These are phyloP conservation scores for Nemania abortiva DNA, from an alignment of 2,329 filamentous ascomycete genomes.

Conservation along the genomic window DNA sequence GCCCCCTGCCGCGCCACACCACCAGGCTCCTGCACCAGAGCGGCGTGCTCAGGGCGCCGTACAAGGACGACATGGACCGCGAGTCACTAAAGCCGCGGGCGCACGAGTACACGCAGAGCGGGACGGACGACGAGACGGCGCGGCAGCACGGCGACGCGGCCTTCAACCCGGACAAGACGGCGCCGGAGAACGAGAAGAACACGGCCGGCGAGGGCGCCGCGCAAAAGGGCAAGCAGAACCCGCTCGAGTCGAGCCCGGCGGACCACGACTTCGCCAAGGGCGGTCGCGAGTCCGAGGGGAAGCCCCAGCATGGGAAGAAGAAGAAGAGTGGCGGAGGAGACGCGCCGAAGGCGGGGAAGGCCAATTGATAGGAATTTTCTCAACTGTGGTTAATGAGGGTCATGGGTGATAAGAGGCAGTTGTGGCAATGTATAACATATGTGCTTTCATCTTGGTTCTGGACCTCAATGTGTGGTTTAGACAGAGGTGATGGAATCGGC, in stretches of 20 bases:
- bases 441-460: neutral
- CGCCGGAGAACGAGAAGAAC: constrained; percentile 70
- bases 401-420: neutral
- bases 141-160: constrained; percentile 70
- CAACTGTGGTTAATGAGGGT: neutral
- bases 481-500: neutral
- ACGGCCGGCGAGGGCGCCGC: constrained; percentile 50
- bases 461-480: neutral
- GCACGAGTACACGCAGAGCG: constrained; percentile 76
- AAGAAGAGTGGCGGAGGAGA: constrained; percentile 47
- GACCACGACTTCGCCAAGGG: constrained; percentile 57
- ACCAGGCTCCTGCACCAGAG: constrained; percentile 53
- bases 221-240: constrained; percentile 52
- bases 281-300: constrained; percentile 44
- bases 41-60: constrained; percentile 49
- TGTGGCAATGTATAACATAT: neutral
- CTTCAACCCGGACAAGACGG: constrained; percentile 76
- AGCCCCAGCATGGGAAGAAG: constrained; percentile 52
- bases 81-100: constrained; percentile 73
- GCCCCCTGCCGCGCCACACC: constrained; percentile 19
- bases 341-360: constrained; percentile 50
- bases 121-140: constrained; percentile 70
- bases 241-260: constrained; percentile 60
- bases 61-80: constrained; percentile 68
- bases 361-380: constrained; percentile 41